These are phyloP conservation scores for Penicillium frequentans DNA, from an alignment of 2,329 filamentous ascomycete genomes.

Conservation along the genomic window DNA sequence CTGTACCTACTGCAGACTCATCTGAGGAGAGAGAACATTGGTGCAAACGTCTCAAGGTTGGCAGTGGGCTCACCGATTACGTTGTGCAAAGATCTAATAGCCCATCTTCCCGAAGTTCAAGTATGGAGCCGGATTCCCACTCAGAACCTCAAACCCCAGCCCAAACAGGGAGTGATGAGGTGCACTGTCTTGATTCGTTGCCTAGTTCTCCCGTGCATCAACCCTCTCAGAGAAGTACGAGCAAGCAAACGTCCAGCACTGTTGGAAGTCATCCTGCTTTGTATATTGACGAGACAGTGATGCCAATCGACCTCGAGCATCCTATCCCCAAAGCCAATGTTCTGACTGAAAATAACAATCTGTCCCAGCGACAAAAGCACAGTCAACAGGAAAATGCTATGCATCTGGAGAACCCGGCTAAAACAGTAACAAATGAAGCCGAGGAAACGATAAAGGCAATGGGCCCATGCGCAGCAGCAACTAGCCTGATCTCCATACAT, in stretches of 20 bases:
- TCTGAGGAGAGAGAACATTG: conserved; percentile 63
- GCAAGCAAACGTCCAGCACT: not conserved
- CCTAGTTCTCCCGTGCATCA: not conserved
- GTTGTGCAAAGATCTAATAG: conserved; percentile 26
- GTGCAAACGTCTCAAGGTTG: conserved; percentile 60
- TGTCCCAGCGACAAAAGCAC: conserved; percentile 14
- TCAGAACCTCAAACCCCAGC: not conserved
- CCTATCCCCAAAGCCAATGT: not conserved
- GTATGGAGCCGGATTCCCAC: conserved; percentile 5
- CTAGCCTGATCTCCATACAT: not conserved
- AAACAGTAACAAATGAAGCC: not conserved
- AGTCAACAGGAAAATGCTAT: conserved; percentile 3
- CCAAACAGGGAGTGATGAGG: not conserved
- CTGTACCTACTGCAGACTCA: conserved; percentile 52
- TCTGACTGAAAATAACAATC: conserved; percentile 23
- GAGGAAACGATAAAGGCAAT: not conserved
- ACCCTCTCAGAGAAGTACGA: not conserved
- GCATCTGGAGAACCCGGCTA: not conserved
- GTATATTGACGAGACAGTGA: conserved; percentile 18
- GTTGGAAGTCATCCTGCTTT: conserved; percentile 12
- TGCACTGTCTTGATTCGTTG: not conserved
- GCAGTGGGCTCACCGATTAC: conserved; percentile 41
- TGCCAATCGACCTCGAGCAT: not conserved
- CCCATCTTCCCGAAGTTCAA: conserved; percentile 20
- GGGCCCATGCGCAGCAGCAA: not conserved